phyloP scores from a whole-genome alignment of 805 yeast genomes.

The Spathaspora passalidarum region DNA sequence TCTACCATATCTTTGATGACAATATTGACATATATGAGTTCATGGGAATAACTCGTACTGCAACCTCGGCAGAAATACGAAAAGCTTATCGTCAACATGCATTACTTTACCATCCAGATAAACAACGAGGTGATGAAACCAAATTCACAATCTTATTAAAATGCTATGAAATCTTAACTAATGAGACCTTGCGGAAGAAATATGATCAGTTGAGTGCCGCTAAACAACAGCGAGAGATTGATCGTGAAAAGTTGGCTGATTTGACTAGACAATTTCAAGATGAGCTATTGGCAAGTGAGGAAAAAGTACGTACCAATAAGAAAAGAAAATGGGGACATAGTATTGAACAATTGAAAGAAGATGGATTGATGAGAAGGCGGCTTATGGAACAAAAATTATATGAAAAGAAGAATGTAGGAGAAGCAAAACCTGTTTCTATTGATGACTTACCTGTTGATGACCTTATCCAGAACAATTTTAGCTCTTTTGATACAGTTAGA shows the following conservation, averaged over 20 bases:
- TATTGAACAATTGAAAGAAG: constrained; percentile 17
- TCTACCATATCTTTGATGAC: constrained; percentile 16
- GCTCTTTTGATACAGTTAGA: constrained; percentile 15
- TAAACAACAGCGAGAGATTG: constrained; percentile 10
- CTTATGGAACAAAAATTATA: constrained; percentile 16
- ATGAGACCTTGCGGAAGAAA: constrained; percentile 19
- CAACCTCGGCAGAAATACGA: constrained; percentile 22
- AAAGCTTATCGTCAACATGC: constrained; percentile 33
- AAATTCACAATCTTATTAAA: constrained; percentile 30
- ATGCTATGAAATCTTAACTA: constrained; percentile 29
- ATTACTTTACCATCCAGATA: constrained; percentile 40
- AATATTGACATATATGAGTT: constrained; percentile 26
- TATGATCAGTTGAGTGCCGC: constrained; percentile 28
- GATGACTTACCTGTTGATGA: constrained; percentile 8
- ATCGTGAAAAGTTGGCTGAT: constrained; percentile 16
- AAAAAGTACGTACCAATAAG: constrained; percentile 4
- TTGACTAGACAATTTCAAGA: constrained; percentile 24
- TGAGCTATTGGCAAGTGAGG: constrained; percentile 25
- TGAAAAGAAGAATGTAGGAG: not conserved
- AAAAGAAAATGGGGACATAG: constrained; percentile 3
- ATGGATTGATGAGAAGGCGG: constrained; percentile 24
- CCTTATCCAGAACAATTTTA: not conserved
- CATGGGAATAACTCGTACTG: constrained; percentile 20
- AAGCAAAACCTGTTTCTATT: constrained; percentile 3
- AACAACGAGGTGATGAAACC: constrained; percentile 23